Base-by-base conservation (phyloP, 768 basidiomycete species). In the Mycena pura region DNA sequence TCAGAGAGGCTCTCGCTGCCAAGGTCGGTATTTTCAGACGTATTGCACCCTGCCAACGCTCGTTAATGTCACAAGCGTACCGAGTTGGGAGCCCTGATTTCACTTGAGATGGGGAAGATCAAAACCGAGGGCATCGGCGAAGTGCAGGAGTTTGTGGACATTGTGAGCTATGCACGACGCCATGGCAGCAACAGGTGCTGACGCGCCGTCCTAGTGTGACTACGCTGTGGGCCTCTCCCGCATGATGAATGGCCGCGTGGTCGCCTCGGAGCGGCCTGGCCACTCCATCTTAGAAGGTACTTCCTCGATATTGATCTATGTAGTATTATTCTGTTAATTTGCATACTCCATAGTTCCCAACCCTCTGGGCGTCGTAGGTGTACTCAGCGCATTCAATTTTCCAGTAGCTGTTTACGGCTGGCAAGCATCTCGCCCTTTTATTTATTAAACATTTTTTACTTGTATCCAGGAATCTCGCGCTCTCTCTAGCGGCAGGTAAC, bases 301-400 rank as follows among this genome's bases (percentile, higher is more conserved):
- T 59, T 49, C 8, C 9, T 53, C 50, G 25, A 46, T 48, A 43
- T 17, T 54, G 57, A 62, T 63, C n/a, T n/a, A n/a, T n/a, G 51
- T 66, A 39, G 36, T 36, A 50, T 44, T 51, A 40, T 62, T 34
- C 29, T 45, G 41, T 41, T 21, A 19, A 65, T 64, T 70, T 68
- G 63, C 64, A 64, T 56, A 58, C 52, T 67, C 69, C 62, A 29
- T 73, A 95, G 93, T 96, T 4, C 92, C 96, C 9, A 97, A 97
- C 72, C 96, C 96, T 21, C 82, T 98, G 45, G 84, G 84, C 17
- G 81, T 86, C 39, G 83, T 85, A 36, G 87, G 81, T 28, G 86
- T 96, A 10, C 77, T 99, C 50, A 90, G 93, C 21, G 96, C 96
- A 0, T 98, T 97, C 81, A 99, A 99, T 74, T 99, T 98, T 72